These are phyloP conservation scores for Dioscorea alata DNA, from an alignment of 106 monocot genomes.

Conservation along the genomic window DNA sequence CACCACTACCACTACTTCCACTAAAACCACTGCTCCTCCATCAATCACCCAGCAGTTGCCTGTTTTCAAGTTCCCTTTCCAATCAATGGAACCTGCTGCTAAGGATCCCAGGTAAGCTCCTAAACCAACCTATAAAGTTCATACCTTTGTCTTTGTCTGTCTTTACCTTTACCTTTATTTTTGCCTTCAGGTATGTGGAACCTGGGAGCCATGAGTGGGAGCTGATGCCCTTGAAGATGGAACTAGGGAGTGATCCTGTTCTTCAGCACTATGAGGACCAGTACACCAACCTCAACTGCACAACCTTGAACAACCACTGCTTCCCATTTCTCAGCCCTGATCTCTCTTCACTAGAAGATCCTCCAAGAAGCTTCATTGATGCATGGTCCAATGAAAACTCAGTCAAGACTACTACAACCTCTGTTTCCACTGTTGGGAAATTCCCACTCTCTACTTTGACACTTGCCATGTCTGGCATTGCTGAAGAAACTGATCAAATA, in stretches of 20 bases:
- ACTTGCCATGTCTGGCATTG: constrained; percentile 25
- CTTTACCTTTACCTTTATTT: background rate
- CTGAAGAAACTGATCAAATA: background rate
- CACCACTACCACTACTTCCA: background rate
- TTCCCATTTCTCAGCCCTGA: constrained; percentile 15
- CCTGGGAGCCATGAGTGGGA: constrained; percentile 4
- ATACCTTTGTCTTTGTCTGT: background rate
- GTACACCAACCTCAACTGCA: constrained; percentile 23
- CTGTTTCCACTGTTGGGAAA: constrained; percentile 1
- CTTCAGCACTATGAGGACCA: constrained; percentile 14
- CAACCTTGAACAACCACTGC: constrained; percentile 16
- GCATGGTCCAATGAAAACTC: constrained; percentile 36
- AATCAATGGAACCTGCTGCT: constrained; percentile 12
- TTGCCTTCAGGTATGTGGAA: background rate
- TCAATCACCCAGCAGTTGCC: background rate
- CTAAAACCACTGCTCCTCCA: background rate
- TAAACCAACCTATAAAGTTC: background rate
- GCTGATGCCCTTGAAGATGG: constrained; percentile 5
- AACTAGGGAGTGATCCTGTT: background rate
- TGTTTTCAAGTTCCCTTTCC: constrained; percentile 8
- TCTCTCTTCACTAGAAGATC: constrained; percentile 8
- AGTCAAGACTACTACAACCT: background rate
- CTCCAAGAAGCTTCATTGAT: constrained; percentile 34
- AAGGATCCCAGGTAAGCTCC: constrained; percentile 34
- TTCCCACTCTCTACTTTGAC: constrained; percentile 24